phyloP scores from a whole-genome alignment of 805 yeast species.

The Lipomyces orientalis region DNA sequence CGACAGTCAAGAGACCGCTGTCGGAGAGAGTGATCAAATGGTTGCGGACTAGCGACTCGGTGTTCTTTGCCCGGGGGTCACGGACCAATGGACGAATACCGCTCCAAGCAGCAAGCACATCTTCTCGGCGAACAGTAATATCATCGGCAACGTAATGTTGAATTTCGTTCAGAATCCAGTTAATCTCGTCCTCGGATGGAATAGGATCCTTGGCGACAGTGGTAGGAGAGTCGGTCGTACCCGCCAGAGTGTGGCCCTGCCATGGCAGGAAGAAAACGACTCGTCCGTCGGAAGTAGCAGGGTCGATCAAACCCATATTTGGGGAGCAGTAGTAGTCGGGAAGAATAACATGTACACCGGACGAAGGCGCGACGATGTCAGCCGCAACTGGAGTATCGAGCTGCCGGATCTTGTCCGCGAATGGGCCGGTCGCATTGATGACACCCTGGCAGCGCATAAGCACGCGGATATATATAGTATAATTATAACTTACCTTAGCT shows the following conservation, averaged over 20 bases:
- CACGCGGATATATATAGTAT: constrained; percentile 54
- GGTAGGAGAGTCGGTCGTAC: constrained; percentile 90
- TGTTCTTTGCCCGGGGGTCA: constrained; percentile 65
- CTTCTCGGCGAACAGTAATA: constrained; percentile 86
- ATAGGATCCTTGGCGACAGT: constrained; percentile 59
- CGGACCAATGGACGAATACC: constrained; percentile 95
- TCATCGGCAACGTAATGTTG: constrained; percentile 78
- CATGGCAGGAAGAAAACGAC: constrained; percentile 97
- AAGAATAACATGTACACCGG: constrained; percentile 90
- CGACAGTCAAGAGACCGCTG: constrained; percentile 81
- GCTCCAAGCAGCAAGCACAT: constrained; percentile 94
- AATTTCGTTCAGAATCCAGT: constrained; percentile 83
- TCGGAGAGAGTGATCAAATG: constrained; percentile 77
- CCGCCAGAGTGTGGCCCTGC: constrained; percentile 96
- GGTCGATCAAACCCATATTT: constrained; percentile 87
- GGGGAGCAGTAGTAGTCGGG: constrained; percentile 92
- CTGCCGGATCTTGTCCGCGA: constrained; percentile 79
- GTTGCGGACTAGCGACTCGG: constrained; percentile 90
- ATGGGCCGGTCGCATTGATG: constrained; percentile 95
- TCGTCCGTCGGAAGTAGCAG: constrained; percentile 91
- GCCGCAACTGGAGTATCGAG: constrained; percentile 70
- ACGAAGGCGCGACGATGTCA: constrained; percentile 89
- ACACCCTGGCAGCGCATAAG: constrained; percentile 49
- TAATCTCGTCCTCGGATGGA: constrained; percentile 86
- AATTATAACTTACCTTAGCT: constrained; percentile 30